Evolutionary conservation across 768 basidiomycete genomes (phyloP).

Genomic region (Termitomyces sp.): DNA sequence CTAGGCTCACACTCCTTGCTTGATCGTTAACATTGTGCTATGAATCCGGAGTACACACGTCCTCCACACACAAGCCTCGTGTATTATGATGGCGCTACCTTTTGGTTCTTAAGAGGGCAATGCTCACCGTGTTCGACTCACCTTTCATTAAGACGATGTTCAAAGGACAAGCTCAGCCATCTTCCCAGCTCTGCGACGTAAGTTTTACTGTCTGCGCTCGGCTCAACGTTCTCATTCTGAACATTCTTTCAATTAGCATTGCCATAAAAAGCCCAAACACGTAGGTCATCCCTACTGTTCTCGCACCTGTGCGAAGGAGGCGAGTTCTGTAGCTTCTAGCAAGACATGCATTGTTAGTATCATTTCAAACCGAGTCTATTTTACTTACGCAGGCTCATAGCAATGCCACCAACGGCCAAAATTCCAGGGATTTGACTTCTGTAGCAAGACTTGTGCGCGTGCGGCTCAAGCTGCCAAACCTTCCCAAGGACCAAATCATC

Average conservation of each 20-base stretch:
- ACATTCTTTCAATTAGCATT: constrained; percentile 34
- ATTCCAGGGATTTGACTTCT: constrained; percentile 55
- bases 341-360: constrained; percentile 40
- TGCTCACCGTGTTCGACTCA: background rate
- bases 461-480: constrained; percentile 11
- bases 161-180: constrained; percentile 1
- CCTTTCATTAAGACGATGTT: background rate
- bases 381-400: constrained; percentile 20
- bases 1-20: background rate
- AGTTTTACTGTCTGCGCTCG: constrained; percentile 2
- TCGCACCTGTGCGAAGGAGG: constrained; percentile 51
- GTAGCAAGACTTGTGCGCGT: constrained; percentile 57
- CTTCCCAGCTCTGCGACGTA: constrained; percentile 40
- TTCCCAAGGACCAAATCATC: background rate
- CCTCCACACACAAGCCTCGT: background rate
- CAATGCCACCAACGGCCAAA: constrained; percentile 60
- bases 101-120: background rate
- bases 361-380: background rate
- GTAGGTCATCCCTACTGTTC: constrained; percentile 45
- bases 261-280: constrained; percentile 47
- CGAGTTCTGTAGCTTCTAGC: constrained; percentile 21
- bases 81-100: background rate
- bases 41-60: background rate
- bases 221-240: background rate
- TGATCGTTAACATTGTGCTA: background rate